phyloP scores from a whole-genome alignment of 164 flowering plant genomes.

The Vitis labrusca region DNA sequence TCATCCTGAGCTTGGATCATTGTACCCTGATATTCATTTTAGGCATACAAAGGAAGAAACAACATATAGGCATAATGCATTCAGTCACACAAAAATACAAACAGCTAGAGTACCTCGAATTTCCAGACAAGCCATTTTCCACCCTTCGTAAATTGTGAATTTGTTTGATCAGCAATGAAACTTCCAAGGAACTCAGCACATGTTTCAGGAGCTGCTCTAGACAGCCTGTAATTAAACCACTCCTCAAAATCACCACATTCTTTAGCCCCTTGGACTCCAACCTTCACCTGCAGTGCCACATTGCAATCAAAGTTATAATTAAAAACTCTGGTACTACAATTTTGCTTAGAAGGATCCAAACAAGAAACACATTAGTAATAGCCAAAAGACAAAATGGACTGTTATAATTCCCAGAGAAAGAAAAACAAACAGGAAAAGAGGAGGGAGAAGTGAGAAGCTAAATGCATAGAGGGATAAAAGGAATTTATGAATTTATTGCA shows the following conservation, averaged over 20 bases:
- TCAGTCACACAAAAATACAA: neutral
- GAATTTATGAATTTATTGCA: too few relatives aligned
- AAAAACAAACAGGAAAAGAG: too few relatives aligned
- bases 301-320: neutral
- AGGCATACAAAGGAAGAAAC: neutral
- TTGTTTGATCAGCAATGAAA: conserved; percentile 81
- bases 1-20: neutral
- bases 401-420: neutral
- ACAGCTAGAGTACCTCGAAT: conserved; percentile 68
- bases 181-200: conserved; percentile 96
- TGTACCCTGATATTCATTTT: neutral
- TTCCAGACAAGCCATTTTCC: conserved; percentile 99
- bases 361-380: neutral
- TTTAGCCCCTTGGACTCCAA: conserved; percentile 83
- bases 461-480: neutral
- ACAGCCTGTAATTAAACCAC: conserved; percentile 94
- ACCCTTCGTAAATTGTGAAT: conserved; percentile 66
- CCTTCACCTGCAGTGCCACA: conserved; percentile 59
- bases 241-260: conserved; percentile 94
- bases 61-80: neutral
- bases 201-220: conserved; percentile 98
- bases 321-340: neutral
- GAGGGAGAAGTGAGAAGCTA: neutral
- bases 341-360: too few relatives aligned
- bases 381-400: neutral